Evolutionary conservation across 1,284 basidiomycete genomes (phyloP), one percentile per base, ranked within the genome.

Genomic region (Rhodotorula sp.): DNA sequence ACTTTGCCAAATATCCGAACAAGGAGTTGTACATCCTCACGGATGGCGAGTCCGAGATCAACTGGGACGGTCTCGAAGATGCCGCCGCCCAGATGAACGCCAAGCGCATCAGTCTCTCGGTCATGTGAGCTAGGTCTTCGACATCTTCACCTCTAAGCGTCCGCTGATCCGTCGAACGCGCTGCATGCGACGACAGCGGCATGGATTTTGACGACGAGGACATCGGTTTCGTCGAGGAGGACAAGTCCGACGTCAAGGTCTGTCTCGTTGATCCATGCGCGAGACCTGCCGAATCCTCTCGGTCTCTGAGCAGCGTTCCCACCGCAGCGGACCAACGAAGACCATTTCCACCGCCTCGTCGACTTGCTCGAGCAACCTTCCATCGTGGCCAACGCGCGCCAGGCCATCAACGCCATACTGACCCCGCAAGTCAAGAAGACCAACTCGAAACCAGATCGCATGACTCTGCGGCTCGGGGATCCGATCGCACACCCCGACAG

Each of bases 171-270:
- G 3, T 31, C 54, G 26, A 1, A 18, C 18, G 2, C 28, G 26
- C 16, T 15, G 3, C 14, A 0, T 3, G 14, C 21, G 1, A 19
- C 45, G 31, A 7, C 69, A 83, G 78, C 38, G 93, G 93, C 6
- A 84, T 93, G 54, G 91, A 93, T 80, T 95, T 95, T 80, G 91
- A 90, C 77, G 90, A 92, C 76, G 87, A 88, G 50, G 85, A 88
- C 28, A 81, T 86, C 31, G 86, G 82, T 0, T 88, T 86, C 78
- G 80, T 83, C 14, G 88, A 92, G 78, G 85, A 89, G 65, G 82
- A 87, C 76, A 93, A 94, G 78, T 84, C 86, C 15, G 71, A 83
- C 7, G 84, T 87, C 69, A 93, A 94, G 85, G 91, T 90, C 3
- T 76, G 48, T 75, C 68, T 63, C 1, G 62, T 71, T 3, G 73